These are phyloP conservation scores for Monosporascus sp. DNA, from an alignment of 2,329 filamentous ascomycete species.

Conservation along the genomic window DNA sequence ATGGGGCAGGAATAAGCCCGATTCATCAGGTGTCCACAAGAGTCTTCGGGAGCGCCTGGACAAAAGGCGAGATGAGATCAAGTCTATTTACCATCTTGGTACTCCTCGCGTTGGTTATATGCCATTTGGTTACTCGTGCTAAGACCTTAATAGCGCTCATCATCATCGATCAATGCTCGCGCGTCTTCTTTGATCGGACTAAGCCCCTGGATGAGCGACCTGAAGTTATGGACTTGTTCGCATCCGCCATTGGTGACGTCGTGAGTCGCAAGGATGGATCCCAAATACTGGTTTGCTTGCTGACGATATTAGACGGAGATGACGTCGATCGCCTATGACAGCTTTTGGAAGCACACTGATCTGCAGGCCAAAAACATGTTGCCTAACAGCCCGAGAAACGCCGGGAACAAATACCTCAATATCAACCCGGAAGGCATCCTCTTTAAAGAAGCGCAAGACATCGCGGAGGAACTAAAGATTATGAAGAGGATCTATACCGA, in stretches of 20 bases:
- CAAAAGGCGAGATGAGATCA: conserved; percentile 13
- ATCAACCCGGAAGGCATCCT: conserved; percentile 26
- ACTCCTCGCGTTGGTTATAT: neutral
- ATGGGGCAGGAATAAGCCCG: conserved; percentile 32
- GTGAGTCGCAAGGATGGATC: conserved; percentile 5
- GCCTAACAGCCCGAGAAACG: neutral
- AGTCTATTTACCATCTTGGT: conserved; percentile 21
- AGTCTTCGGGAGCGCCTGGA: conserved; percentile 21
- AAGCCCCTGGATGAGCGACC: conserved; percentile 23
- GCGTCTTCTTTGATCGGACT: conserved; percentile 29
- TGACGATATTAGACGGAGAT: conserved; percentile 3
- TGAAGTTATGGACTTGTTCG: conserved; percentile 27
- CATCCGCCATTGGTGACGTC: conserved; percentile 22
- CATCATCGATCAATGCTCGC: conserved; percentile 31
- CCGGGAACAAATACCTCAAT: conserved; percentile 4
- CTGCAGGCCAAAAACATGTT: conserved; percentile 6
- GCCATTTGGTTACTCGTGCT: neutral
- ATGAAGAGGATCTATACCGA: conserved; percentile 24
- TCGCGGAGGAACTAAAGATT: conserved; percentile 27
- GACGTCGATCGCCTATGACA: conserved; percentile 1
- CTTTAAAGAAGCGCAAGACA: conserved; percentile 25
- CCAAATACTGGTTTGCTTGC: conserved; percentile 4
- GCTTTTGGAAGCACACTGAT: neutral
- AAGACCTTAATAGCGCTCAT: conserved; percentile 17
- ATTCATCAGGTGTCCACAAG: conserved; percentile 31